A percentile compares a stretch with the other conserved stretches of the same genome.
Evolutionary conservation across 2,329 filamentous ascomycete genomes (phyloP).

Genomic region (Escovopsis sp.): DNA sequence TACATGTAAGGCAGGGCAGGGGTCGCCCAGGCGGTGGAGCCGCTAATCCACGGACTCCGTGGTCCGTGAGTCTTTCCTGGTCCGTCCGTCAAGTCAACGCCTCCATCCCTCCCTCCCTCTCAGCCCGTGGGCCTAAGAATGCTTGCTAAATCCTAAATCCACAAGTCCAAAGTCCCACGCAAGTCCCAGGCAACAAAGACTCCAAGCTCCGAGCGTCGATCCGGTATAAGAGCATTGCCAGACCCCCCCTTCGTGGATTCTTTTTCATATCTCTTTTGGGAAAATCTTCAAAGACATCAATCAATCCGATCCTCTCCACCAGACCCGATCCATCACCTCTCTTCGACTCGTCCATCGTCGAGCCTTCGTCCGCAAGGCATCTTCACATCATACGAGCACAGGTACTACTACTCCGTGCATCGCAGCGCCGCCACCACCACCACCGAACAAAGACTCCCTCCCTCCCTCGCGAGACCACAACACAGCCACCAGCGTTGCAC

Average conservation of each 20-base stretch:
- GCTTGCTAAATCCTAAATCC: too few relatives aligned
- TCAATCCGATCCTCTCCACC: neutral
- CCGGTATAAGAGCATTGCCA: too few relatives aligned
- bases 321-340: neutral
- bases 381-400: neutral
- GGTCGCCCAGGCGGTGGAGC: conserved; percentile 1
- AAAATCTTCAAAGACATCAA: conserved; percentile 1
- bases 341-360: neutral
- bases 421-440: neutral
- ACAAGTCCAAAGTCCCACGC: too few relatives aligned
- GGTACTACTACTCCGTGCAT: too few relatives aligned
- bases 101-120: too few relatives aligned
- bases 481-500: too few relatives aligned
- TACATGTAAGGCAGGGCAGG: neutral
- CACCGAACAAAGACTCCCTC: conserved; percentile 7
- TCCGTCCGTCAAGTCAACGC: too few relatives aligned
- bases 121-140: too few relatives aligned
- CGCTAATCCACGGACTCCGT: conserved; percentile 12
- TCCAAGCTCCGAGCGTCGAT: too few relatives aligned
- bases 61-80: conserved; percentile 4
- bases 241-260: too few relatives aligned
- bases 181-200: too few relatives aligned
- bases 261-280: conserved; percentile 1
- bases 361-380: conserved; percentile 1
- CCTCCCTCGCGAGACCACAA: too few relatives aligned